Percentiles rank a stretch among this genome's conserved stretches.
Conservation (phyloP, 148 eudicot species). For the Fagopyrum tataricum region DNA sequence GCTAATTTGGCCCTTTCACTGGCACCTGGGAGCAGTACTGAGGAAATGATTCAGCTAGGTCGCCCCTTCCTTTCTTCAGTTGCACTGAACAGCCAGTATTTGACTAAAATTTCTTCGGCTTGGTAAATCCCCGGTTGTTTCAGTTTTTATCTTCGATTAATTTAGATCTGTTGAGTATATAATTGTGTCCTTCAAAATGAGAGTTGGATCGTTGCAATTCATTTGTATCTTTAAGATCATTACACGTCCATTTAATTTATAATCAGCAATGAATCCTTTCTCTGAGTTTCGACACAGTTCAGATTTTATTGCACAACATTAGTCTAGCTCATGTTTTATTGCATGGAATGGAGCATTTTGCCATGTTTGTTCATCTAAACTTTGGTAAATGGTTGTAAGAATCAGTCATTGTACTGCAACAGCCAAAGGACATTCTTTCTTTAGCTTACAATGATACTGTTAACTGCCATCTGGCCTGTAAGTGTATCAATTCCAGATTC, state of each 20-base stretch:
- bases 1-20: conserved; percentile 15
- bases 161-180: neutral
- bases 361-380: neutral
- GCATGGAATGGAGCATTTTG: neutral
- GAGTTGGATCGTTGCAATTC: neutral
- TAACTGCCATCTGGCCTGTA: neutral
- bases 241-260: neutral
- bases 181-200: neutral
- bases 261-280: neutral
- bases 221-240: neutral
- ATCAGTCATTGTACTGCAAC: neutral
- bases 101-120: conserved; percentile 71
- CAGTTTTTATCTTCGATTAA: neutral
- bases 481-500: neutral
- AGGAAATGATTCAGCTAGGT: conserved; percentile 52
- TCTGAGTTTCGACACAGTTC: too few species aligned
- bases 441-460: neutral
- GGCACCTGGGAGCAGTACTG: conserved; percentile 37
- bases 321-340: neutral
- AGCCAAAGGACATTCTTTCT: neutral
- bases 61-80: conserved; percentile 78
- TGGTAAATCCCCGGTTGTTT: conserved; percentile 41
- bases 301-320: too few species aligned
- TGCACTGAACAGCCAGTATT: conserved; percentile 45
- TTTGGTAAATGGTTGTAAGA: neutral